Conservation (phyloP, 2,329 filamentous ascomycete genomes). For the Penicillium sp. region DNA sequence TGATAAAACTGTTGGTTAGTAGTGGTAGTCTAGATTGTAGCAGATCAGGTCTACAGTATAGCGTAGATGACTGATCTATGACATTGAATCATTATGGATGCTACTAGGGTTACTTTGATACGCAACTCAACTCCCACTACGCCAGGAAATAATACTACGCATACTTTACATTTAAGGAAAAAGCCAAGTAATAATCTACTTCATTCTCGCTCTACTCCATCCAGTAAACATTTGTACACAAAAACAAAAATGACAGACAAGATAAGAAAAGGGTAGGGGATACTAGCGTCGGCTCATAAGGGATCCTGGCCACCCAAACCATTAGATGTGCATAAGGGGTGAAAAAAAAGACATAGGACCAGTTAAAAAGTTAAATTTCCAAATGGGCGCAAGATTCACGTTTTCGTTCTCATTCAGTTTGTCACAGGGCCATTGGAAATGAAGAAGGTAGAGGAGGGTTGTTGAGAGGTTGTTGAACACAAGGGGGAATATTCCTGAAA, state of each 20-base stretch:
- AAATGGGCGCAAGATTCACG: conserved; percentile 13
- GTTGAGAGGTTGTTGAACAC: conserved; percentile 29
- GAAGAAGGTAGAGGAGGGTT: conserved; percentile 1
- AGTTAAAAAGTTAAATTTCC: conserved; percentile 14
- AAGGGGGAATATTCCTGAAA: conserved; percentile 41
- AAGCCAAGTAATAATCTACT: conserved; percentile 22
- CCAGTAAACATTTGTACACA: conserved; percentile 25
- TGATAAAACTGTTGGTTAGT: not conserved
- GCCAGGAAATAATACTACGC: too few species aligned
- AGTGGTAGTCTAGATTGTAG: not conserved
- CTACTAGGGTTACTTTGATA: too few species aligned
- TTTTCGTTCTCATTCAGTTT: conserved; percentile 23
- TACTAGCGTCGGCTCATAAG: conserved; percentile 22
- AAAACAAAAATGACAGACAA: conserved; percentile 2
- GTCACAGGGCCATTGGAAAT: conserved; percentile 18
- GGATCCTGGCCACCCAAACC: conserved; percentile 24
- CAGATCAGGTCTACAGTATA: too few species aligned
- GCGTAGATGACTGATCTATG: too few species aligned
- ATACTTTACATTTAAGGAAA: too few species aligned
- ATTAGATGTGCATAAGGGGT: conserved; percentile 21
- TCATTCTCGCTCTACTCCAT: conserved; percentile 20
- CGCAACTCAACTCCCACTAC: too few species aligned
- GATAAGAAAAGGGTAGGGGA: conserved; percentile 10
- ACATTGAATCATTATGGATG: too few species aligned
- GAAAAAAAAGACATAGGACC: conserved; percentile 19